Percentiles rank a stretch among this genome's conserved stretches.
Conservation (phyloP, 495 filamentous ascomycete genomes). For the Chaetomium fimeti region DNA sequence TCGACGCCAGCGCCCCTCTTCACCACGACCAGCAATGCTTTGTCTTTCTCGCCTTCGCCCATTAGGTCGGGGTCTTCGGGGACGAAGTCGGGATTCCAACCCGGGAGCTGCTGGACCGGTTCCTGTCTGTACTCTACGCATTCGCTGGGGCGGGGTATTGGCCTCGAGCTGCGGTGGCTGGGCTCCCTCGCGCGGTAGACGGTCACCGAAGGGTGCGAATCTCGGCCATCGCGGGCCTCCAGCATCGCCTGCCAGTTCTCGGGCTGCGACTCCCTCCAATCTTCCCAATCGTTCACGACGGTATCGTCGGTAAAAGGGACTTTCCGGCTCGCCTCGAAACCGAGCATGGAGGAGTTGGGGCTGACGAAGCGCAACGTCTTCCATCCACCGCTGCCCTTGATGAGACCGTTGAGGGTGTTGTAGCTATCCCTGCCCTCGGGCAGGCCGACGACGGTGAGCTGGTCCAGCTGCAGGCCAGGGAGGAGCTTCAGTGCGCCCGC, state of each 20-base stretch:
- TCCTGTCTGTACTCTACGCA: neutral
- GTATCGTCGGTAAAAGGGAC: neutral
- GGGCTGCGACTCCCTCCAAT: neutral
- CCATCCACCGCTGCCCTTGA: conserved; percentile 7
- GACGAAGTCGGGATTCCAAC: neutral
- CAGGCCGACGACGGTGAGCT: conserved; percentile 9
- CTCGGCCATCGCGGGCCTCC: conserved; percentile 1
- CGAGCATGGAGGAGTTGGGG: conserved; percentile 1
- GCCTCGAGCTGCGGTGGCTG: neutral
- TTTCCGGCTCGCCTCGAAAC: neutral
- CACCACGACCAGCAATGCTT: conserved; percentile 6
- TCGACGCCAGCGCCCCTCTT: conserved; percentile 6
- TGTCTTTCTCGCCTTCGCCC: neutral
- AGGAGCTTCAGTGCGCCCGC: conserved; percentile 9
- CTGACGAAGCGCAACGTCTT: conserved; percentile 13
- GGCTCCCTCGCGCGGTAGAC: conserved; percentile 9
- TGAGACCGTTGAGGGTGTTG: neutral
- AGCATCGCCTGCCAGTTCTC: neutral
- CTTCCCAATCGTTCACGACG: neutral
- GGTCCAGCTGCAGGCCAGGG: conserved; percentile 10
- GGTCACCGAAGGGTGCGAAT: neutral
- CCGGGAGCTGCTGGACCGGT: neutral
- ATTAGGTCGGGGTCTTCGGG: conserved; percentile 11
- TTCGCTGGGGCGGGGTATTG: neutral
- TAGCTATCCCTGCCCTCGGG: neutral